Conservation (phyloP, 495 filamentous ascomycete genomes). For the Collariella sp. region DNA sequence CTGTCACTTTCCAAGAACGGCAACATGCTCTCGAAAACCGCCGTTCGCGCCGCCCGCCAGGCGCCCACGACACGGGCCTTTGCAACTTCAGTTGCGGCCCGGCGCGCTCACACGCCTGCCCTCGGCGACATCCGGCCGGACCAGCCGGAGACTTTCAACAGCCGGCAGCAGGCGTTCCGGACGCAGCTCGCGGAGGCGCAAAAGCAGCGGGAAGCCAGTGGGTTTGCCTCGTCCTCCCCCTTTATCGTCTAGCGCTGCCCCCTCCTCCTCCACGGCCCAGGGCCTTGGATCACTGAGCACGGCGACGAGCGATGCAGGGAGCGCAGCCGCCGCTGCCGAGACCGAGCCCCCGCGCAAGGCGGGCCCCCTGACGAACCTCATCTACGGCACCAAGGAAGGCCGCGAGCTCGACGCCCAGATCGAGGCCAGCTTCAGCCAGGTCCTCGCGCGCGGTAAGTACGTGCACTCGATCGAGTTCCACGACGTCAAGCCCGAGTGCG, state of each 20-base stretch:
- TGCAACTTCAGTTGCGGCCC: conserved; percentile 45
- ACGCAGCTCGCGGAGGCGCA: conserved; percentile 67
- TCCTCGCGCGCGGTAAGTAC: conserved; percentile 92
- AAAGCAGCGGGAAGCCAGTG: conserved; percentile 79
- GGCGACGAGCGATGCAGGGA: conserved; percentile 37
- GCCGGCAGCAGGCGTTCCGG: conserved; percentile 77
- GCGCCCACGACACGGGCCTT: conserved; percentile 45
- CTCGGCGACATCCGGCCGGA: conserved; percentile 69
- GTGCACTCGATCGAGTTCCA: conserved; percentile 97
- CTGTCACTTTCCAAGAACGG: neutral
- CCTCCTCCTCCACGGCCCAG: conserved; percentile 24
- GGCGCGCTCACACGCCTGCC: conserved; percentile 53
- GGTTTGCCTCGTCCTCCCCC: conserved; percentile 35
- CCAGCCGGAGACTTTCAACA: conserved; percentile 63
- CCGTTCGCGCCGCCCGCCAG: conserved; percentile 20
- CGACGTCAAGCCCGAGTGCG: conserved; percentile 88
- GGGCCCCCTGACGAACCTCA: conserved; percentile 57
- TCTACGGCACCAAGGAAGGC: conserved; percentile 94
- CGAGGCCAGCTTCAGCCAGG: conserved; percentile 86
- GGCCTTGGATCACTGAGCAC: conserved; percentile 62
- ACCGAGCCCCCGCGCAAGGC: conserved; percentile 39
- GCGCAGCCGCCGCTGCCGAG: conserved; percentile 36
- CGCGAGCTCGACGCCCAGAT: conserved; percentile 88
- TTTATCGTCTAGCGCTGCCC: conserved; percentile 49
- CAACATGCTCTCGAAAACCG: conserved; percentile 23